A percentile compares a stretch with the other conserved stretches of the same genome.
phyloP scores from a whole-genome alignment of 495 filamentous ascomycete genomes.

The Penicillium soppii region DNA sequence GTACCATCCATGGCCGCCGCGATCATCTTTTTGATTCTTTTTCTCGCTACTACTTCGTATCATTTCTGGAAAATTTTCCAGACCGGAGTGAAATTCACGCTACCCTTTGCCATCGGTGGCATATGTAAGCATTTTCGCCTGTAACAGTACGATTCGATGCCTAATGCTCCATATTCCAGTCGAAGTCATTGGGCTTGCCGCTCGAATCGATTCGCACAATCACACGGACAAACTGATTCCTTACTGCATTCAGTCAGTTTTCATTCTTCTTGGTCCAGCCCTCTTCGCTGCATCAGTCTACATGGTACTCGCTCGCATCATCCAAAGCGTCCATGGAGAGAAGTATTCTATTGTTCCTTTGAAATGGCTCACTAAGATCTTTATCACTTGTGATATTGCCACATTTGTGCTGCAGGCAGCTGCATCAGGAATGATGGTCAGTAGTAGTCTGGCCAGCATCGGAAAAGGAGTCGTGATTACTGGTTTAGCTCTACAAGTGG shows the following conservation, averaged over 20 bases:
- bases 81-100: conserved; percentile 6
- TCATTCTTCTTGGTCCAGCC: conserved; percentile 49
- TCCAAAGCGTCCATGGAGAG: conserved; percentile 37
- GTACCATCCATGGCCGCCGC: conserved; percentile 3
- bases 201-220: conserved; percentile 23
- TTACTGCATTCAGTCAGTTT: conserved; percentile 46
- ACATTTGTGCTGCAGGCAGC: conserved; percentile 40
- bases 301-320: conserved; percentile 53
- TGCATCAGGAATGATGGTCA: conserved; percentile 13
- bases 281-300: conserved; percentile 56
- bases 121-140: conserved; percentile 6
- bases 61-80: conserved; percentile 33
- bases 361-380: conserved; percentile 47
- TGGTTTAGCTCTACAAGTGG: conserved; percentile 1
- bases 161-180: conserved; percentile 14
- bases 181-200: conserved; percentile 39
- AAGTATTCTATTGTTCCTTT: conserved; percentile 35
- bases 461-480: conserved; percentile 14
- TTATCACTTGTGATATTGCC: conserved; percentile 32
- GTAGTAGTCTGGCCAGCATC: not conserved
- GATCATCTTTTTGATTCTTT: conserved; percentile 32
- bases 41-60: conserved; percentile 33
- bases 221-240: conserved; percentile 27
- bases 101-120: conserved; percentile 12
- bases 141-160: too few relatives aligned